phyloP scores from a whole-genome alignment of 768 basidiomycete species.

The Xanthoconium stramineum region DNA sequence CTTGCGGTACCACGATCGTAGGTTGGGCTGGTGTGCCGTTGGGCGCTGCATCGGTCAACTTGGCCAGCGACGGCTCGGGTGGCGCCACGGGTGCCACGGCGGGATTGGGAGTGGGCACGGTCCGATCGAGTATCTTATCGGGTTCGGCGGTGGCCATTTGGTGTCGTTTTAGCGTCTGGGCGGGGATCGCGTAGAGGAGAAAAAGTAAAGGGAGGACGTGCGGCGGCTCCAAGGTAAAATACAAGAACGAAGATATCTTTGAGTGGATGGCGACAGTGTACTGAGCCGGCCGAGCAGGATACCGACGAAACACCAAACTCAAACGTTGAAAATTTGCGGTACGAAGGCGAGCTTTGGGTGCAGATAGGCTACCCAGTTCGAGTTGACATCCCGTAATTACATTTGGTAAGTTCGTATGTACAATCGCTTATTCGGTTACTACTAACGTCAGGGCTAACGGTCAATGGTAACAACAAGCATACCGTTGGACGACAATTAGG shows the following conservation, averaged over 20 bases:
- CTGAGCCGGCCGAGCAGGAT: conserved; percentile 12
- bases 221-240: conserved; percentile 15
- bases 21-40: conserved; percentile 10
- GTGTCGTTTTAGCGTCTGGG: conserved; percentile 3
- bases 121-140: conserved; percentile 28
- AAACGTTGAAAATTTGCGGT: conserved; percentile 27
- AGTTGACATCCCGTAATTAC: conserved; percentile 21
- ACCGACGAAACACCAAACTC: conserved; percentile 13
- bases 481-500: too few relatives aligned
- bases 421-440: conserved; percentile 18
- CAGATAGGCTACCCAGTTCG: conserved; percentile 16
- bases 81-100: not conserved
- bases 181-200: conserved; percentile 11
- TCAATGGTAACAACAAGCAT: too few relatives aligned
- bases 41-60: conserved; percentile 5
- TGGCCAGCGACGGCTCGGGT: conserved; percentile 6
- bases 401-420: conserved; percentile 19
- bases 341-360: conserved; percentile 20
- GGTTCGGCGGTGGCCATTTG: conserved; percentile 24
- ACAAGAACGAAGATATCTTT: conserved; percentile 15
- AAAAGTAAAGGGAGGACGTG: not conserved
- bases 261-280: conserved; percentile 4
- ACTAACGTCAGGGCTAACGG: not conserved
- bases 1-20: conserved; percentile 31
- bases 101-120: conserved; percentile 4